phyloP scores from a whole-genome alignment of 139 green algal genomes.

The Microglena sp. region DNA sequence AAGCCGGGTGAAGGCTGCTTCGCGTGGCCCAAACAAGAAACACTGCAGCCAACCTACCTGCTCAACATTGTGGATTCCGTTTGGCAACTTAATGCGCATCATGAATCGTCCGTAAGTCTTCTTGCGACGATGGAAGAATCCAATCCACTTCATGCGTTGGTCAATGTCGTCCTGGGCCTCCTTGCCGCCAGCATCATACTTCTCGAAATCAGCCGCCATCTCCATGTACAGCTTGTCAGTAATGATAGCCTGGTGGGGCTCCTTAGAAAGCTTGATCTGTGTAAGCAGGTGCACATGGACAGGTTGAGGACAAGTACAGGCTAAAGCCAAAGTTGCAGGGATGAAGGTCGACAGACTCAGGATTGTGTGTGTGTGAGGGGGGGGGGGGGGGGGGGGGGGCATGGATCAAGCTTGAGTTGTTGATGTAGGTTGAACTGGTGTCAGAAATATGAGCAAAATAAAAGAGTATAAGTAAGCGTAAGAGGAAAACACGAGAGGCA shows the following conservation, averaged over 20 bases:
- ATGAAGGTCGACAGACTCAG: too few species aligned
- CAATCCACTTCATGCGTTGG: conserved; percentile 91
- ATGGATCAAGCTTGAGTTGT: too few species aligned
- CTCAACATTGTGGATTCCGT: background rate
- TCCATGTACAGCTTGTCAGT: background rate
- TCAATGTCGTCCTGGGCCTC: conserved; percentile 78
- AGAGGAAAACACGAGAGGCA: background rate
- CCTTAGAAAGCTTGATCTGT: conserved; percentile 11
- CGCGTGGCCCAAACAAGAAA: too few species aligned
- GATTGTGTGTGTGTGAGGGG: too few species aligned
- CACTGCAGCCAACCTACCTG: too few species aligned
- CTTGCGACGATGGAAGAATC: conserved; percentile 95
- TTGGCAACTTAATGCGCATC: conserved; percentile 86
- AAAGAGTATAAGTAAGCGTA: background rate
- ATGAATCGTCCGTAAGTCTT: conserved; percentile 87
- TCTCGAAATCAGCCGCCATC: background rate
- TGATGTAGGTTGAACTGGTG: too few species aligned
- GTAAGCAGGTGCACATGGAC: background rate
- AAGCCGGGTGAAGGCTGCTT: too few species aligned
- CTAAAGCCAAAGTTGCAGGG: too few species aligned
- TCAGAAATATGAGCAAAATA: background rate
- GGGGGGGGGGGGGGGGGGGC: too few species aligned
- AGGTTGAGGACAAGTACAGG: too few species aligned
- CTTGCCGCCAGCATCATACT: background rate
- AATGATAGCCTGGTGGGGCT: conserved; percentile 7